These are phyloP conservation scores for Fistulina hepatica DNA, from an alignment of 1,284 basidiomycete species.

Conservation along the genomic window DNA sequence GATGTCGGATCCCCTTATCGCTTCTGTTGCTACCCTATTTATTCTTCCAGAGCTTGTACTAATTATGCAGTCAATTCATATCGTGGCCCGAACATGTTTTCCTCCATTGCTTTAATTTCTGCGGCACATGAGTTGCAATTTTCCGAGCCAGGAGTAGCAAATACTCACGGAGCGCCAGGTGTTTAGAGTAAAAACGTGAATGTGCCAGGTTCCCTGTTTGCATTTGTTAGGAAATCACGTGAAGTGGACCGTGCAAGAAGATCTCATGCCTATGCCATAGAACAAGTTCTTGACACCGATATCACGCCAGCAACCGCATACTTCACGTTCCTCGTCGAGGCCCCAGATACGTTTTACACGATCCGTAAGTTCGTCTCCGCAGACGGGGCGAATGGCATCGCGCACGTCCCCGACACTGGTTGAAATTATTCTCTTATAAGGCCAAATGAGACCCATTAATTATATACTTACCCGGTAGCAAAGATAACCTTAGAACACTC, in stretches of 20 bases:
- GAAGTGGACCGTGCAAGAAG: not conserved
- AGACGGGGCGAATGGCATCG: conserved; percentile 31
- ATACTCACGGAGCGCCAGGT: conserved; percentile 11
- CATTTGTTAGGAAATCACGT: not conserved
- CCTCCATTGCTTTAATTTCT: conserved; percentile 15
- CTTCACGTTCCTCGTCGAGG: conserved; percentile 52
- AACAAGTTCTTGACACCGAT: conserved; percentile 42
- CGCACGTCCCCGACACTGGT: conserved; percentile 28
- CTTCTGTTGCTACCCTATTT: too few relatives aligned
- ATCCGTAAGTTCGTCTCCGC: conserved; percentile 33
- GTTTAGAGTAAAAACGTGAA: conserved; percentile 13
- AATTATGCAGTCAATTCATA: too few relatives aligned
- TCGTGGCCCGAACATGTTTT: conserved; percentile 12
- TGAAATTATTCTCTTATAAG: not conserved
- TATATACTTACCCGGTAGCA: conserved; percentile 43
- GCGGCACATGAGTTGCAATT: not conserved
- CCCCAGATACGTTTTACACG: conserved; percentile 47
- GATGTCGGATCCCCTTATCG: too few relatives aligned
- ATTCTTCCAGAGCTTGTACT: too few relatives aligned
- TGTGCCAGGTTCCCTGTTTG: conserved; percentile 12
- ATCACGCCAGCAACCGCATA: conserved; percentile 41
- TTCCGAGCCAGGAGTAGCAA: not conserved
- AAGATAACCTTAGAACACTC: too few relatives aligned
- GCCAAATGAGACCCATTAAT: not conserved
- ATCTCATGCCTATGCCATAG: conserved; percentile 37